phyloP scores from a whole-genome alignment of 2,329 filamentous ascomycete species.

The Colletotrichum abscissum region DNA sequence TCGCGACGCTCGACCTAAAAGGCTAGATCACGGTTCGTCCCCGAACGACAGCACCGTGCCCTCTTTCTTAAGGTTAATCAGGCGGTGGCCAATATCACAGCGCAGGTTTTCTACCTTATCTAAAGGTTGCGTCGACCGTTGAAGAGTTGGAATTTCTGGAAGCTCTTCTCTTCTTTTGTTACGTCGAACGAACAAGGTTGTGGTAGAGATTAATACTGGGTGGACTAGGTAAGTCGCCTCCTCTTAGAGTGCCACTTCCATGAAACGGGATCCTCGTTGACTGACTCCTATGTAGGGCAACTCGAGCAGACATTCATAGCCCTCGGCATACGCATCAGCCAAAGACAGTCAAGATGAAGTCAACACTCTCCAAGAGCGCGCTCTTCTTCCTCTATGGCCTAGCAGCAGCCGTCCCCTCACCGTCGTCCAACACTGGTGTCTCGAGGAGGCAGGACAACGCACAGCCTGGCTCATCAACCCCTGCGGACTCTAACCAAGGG shows the following conservation, averaged over 20 bases:
- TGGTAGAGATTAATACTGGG: background rate
- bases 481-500: background rate
- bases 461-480: background rate
- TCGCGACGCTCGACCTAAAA: slow-evolving; percentile 19
- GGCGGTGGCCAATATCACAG: slow-evolving; percentile 1
- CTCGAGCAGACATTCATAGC: background rate
- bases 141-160: slow-evolving; percentile 18
- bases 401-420: slow-evolving; percentile 6
- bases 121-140: slow-evolving; percentile 24
- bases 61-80: background rate
- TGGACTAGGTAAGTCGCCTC: background rate
- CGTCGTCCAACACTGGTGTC: background rate
- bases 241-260: background rate
- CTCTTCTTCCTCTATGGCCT: slow-evolving; percentile 25
- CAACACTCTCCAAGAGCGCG: slow-evolving; percentile 19
- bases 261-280: no score
- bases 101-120: slow-evolving; percentile 17
- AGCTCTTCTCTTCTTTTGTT: slow-evolving; percentile 19
- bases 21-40: slow-evolving; percentile 16
- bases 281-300: background rate
- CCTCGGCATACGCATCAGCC: background rate
- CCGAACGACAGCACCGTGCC: slow-evolving; percentile 33
- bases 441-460: slow-evolving; percentile 14
- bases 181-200: background rate
- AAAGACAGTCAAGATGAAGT: slow-evolving; percentile 16